These are phyloP conservation scores for Paracamarosporium sp. DNA, from an alignment of 2,329 filamentous ascomycete genomes.

Conservation along the genomic window DNA sequence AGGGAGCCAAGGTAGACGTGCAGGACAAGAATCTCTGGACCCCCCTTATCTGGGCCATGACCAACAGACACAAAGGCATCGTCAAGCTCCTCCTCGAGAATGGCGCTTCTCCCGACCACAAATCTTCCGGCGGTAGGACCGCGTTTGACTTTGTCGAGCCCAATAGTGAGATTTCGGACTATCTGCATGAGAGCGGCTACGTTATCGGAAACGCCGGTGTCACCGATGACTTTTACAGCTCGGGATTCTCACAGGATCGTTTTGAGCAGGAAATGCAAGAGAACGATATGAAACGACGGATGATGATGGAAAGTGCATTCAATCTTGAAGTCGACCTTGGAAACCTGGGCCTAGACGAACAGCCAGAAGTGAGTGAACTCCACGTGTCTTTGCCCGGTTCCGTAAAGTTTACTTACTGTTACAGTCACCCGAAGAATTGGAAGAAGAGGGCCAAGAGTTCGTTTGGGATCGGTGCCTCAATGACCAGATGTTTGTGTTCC, in stretches of 20 bases:
- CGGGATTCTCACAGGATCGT: constrained; percentile 87
- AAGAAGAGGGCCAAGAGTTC: constrained; percentile 92
- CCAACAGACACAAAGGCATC: constrained; percentile 94
- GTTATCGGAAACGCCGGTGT: constrained; percentile 81
- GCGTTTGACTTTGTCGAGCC: constrained; percentile 95
- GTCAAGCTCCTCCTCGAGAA: constrained; percentile 91
- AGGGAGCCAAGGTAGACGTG: constrained; percentile 86
- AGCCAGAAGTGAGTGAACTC: constrained; percentile 74
- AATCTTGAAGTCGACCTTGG: constrained; percentile 96
- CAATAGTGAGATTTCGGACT: constrained; percentile 95
- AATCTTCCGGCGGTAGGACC: constrained; percentile 90
- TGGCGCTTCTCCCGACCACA: constrained; percentile 93
- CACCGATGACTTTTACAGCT: constrained; percentile 90
- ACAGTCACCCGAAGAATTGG: constrained; percentile 71
- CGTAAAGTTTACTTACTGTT: constrained; percentile 25
- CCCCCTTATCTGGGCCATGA: constrained; percentile 99
- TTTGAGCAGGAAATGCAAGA: constrained; percentile 98
- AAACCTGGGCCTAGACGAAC: constrained; percentile 94
- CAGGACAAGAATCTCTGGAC: constrained; percentile 98
- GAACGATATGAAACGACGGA: constrained; percentile 90
- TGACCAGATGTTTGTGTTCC: constrained; percentile 99
- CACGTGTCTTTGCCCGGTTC: background rate
- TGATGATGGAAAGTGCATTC: constrained; percentile 99
- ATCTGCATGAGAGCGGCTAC: constrained; percentile 93
- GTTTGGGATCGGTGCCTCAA: constrained; percentile 94